Percentiles rank a stretch among this genome's conserved stretches.
Conservation (phyloP, 768 basidiomycete species). For the Astraeus odoratus region DNA sequence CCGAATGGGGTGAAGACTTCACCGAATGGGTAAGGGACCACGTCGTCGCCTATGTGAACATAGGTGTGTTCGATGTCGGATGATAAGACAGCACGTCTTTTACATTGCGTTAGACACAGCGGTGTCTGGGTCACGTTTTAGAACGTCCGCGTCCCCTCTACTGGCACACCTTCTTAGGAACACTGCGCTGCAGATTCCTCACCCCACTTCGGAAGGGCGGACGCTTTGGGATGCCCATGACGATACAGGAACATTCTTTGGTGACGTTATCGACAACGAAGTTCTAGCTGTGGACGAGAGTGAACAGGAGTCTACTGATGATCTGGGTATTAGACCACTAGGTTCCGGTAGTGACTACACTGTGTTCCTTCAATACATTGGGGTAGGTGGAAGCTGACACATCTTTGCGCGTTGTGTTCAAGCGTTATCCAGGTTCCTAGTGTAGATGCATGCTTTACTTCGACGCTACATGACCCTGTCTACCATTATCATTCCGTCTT, state of each 20-base stretch:
- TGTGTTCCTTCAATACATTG: constrained; percentile 54
- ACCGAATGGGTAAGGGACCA: constrained; percentile 44
- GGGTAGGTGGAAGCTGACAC: constrained; percentile 26
- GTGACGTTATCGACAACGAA: constrained; percentile 25
- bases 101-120: constrained; percentile 32
- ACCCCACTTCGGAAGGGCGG: constrained; percentile 57
- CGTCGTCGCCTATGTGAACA: constrained; percentile 58
- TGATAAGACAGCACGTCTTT: background rate
- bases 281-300: constrained; percentile 22
- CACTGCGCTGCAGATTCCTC: constrained; percentile 64
- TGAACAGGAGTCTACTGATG: constrained; percentile 4
- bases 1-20: constrained; percentile 69
- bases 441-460: constrained; percentile 29
- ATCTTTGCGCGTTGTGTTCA: background rate
- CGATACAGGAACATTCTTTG: constrained; percentile 42
- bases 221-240: constrained; percentile 74
- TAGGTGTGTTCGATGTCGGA: constrained; percentile 30
- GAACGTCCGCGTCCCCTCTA: constrained; percentile 65
- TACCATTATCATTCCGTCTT: constrained; percentile 61
- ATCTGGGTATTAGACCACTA: constrained; percentile 32
- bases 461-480: constrained; percentile 37
- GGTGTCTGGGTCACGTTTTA: constrained; percentile 45
- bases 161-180: constrained; percentile 68
- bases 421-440: constrained; percentile 19
- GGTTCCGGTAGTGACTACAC: constrained; percentile 57